Conservation (phyloP, 2,329 filamentous ascomycete species). For the Xylariaceae sp. region DNA sequence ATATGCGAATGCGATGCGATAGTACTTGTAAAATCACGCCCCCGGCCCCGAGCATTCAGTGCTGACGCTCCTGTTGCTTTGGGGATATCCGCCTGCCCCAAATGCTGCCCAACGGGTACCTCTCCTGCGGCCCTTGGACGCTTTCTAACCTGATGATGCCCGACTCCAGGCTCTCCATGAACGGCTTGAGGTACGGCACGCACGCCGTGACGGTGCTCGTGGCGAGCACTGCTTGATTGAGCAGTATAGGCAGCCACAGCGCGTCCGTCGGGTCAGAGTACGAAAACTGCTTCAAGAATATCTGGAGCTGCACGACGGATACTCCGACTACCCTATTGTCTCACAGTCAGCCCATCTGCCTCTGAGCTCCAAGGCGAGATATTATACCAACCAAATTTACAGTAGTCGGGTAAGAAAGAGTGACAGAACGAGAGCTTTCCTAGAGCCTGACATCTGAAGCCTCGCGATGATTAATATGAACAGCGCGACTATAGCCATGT, state of each 20-base stretch:
- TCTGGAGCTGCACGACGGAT: slow-evolving; percentile 4
- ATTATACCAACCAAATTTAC: slow-evolving; percentile 2
- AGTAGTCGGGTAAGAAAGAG: slow-evolving; percentile 11
- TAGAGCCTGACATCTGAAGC: slow-evolving; percentile 5
- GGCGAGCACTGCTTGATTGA: slow-evolving; percentile 7
- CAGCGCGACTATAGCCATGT: slow-evolving; percentile 5
- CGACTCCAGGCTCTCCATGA: slow-evolving; percentile 15
- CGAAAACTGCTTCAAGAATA: slow-evolving; percentile 2
- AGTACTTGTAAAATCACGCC: no score
- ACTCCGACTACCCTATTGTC: slow-evolving; percentile 4
- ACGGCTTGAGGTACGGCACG: slow-evolving; percentile 9
- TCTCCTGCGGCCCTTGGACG: slow-evolving; percentile 5
- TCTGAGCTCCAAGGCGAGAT: neutral
- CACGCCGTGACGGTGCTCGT: slow-evolving; percentile 10
- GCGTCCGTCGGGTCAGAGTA: slow-evolving; percentile 1
- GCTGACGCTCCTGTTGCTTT: no score
- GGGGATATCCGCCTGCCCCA: no score
- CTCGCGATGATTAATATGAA: slow-evolving; percentile 7
- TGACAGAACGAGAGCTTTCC: slow-evolving; percentile 1
- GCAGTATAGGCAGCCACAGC: slow-evolving; percentile 2
- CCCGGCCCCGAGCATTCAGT: no score
- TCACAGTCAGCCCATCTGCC: neutral
- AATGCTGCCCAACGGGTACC: no score
- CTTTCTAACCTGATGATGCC: slow-evolving; percentile 9
- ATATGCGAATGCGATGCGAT: no score